Conservation (phyloP, 306 rosid species). For the Cucurbita argyrosperma region DNA sequence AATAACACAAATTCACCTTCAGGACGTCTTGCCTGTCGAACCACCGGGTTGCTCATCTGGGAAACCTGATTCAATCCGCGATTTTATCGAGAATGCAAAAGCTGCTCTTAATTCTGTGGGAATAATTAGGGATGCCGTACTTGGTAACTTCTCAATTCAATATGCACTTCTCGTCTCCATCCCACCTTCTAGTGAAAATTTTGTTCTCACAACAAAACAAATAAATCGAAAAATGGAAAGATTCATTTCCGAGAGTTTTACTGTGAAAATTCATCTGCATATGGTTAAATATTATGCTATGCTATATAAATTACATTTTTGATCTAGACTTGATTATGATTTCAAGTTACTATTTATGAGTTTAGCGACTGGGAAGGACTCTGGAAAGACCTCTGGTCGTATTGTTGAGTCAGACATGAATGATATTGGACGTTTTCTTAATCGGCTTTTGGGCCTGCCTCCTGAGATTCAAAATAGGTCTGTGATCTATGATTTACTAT, state of each 20-base stretch:
- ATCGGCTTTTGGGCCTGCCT: slow-evolving; percentile 83
- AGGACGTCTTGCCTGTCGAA: slow-evolving; percentile 79
- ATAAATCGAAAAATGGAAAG: neutral
- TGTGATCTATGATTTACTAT: slow-evolving; percentile 12
- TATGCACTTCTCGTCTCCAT: neutral
- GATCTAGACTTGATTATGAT: slow-evolving; percentile 5
- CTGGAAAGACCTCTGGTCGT: slow-evolving; percentile 58
- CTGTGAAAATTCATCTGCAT: neutral
- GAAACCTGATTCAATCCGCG: slow-evolving; percentile 52
- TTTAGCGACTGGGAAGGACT: slow-evolving; percentile 60
- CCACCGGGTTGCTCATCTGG: slow-evolving; percentile 90
- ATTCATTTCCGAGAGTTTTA: neutral
- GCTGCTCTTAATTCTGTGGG: slow-evolving; percentile 91
- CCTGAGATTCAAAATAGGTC: slow-evolving; percentile 91
- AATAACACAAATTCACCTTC: slow-evolving; percentile 14
- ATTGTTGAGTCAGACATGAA: slow-evolving; percentile 94
- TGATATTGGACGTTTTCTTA: slow-evolving; percentile 93
- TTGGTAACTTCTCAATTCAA: slow-evolving; percentile 28
- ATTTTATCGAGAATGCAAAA: slow-evolving; percentile 62
- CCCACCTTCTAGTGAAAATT: neutral
- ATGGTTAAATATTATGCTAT: neutral
- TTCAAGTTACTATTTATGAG: slow-evolving; percentile 9
- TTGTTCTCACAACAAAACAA: neutral
- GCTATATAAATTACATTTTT: neutral
- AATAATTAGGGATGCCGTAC: slow-evolving; percentile 60